These are phyloP conservation scores for Tuber umbilicatum DNA, from an alignment of 495 filamentous ascomycete species.

Conservation along the genomic window DNA sequence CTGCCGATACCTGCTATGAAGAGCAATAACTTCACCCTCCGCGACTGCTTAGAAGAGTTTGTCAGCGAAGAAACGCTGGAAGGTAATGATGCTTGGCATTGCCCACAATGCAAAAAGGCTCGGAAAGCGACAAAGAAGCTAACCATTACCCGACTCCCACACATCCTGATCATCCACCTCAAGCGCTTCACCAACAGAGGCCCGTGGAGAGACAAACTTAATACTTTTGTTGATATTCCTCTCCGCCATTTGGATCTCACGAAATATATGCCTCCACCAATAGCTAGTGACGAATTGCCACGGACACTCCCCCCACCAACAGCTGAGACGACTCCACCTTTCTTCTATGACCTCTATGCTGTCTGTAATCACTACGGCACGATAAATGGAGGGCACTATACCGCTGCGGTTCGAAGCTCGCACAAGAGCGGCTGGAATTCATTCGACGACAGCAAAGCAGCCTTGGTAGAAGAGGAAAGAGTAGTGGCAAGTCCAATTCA, in stretches of 20 bases:
- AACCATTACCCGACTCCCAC: conserved; percentile 64
- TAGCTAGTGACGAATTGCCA: conserved; percentile 38
- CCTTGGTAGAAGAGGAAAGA: conserved; percentile 31
- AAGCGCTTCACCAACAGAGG: conserved; percentile 61
- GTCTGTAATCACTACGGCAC: conserved; percentile 62
- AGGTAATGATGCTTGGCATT: conserved; percentile 65
- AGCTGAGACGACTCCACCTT: conserved; percentile 55
- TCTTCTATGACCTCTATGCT: conserved; percentile 64
- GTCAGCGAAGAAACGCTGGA: conserved; percentile 61
- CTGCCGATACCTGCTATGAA: conserved; percentile 38
- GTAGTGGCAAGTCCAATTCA: conserved; percentile 39
- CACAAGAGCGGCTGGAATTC: conserved; percentile 57
- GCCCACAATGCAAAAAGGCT: conserved; percentile 61
- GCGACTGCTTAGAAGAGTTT: conserved; percentile 62
- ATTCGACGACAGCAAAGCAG: conserved; percentile 59
- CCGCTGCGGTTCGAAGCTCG: conserved; percentile 57
- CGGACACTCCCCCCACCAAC: conserved; percentile 31
- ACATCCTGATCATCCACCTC: conserved; percentile 67
- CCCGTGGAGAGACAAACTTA: conserved; percentile 55
- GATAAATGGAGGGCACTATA: conserved; percentile 64
- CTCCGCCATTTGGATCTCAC: conserved; percentile 59
- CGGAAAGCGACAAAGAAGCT: conserved; percentile 67
- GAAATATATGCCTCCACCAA: conserved; percentile 50
- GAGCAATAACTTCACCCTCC: conserved; percentile 41
- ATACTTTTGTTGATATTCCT: conserved; percentile 63